Evolutionary conservation across 345 rosid genomes (phyloP).

Genomic region (Salix dunnii): DNA sequence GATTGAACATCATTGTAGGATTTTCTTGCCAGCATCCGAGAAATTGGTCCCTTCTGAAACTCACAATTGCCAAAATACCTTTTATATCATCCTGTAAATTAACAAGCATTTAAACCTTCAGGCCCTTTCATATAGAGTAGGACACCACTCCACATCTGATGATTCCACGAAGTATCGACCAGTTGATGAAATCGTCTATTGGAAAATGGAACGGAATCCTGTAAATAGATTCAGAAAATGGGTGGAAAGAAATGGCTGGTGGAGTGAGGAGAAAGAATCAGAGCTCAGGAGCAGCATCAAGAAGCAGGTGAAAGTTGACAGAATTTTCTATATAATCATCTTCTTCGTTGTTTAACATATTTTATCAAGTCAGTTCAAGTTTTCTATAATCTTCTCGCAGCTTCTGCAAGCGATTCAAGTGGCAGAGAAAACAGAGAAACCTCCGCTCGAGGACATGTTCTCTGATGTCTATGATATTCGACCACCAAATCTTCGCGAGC

Average conservation of each 20-base stretch:
- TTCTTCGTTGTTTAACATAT: not conserved
- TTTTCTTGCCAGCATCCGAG: not conserved
- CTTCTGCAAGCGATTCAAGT: slow-evolving; percentile 62
- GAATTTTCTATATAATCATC: not conserved
- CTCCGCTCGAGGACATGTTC: slow-evolving; percentile 56
- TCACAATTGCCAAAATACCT: not conserved
- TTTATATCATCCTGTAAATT: not conserved
- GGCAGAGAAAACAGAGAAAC: slow-evolving; percentile 73
- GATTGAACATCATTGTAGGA: not conserved
- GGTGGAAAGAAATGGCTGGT: slow-evolving; percentile 75
- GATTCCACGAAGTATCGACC: slow-evolving; percentile 88
- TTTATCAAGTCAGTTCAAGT: not conserved
- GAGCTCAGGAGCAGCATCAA: slow-evolving; percentile 54
- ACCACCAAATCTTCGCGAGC: slow-evolving; percentile 70
- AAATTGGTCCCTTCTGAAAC: not conserved
- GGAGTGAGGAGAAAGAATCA: slow-evolving; percentile 57
- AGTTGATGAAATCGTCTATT: slow-evolving; percentile 62
- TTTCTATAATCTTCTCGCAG: slow-evolving; percentile 36
- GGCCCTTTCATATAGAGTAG: slow-evolving; percentile 87
- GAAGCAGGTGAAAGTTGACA: slow-evolving; percentile 55
- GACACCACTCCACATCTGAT: slow-evolving; percentile 94
- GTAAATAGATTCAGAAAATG: slow-evolving; percentile 62
- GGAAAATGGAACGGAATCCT: slow-evolving; percentile 63
- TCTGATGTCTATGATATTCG: slow-evolving; percentile 67
- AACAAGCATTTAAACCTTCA: slow-evolving; percentile 13